A percentile compares a stretch with the other conserved stretches of the same genome.
Evolutionary conservation across 2,329 filamentous ascomycete genomes (phyloP).

Genomic region (Parastagonospora nodorum): DNA sequence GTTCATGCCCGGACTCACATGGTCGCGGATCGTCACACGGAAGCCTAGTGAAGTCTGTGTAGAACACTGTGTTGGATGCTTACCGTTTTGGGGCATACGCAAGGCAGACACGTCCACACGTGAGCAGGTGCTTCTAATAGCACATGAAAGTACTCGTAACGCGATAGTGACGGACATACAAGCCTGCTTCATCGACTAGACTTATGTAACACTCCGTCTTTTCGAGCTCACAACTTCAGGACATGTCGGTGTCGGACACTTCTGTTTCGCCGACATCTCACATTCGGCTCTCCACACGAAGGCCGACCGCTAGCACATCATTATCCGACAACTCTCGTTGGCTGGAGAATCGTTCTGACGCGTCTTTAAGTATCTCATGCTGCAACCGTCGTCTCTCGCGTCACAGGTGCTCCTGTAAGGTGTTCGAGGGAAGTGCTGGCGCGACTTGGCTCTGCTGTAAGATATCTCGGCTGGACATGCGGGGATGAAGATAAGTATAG

Average conservation of each 20-base stretch:
- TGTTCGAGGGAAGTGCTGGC: slow-evolving; percentile 4
- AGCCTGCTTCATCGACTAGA: background rate
- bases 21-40: too few species aligned
- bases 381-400: slow-evolving; percentile 17
- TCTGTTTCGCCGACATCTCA: slow-evolving; percentile 31
- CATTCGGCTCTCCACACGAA: slow-evolving; percentile 36
- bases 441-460: slow-evolving; percentile 11
- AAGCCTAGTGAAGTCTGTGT: too few species aligned
- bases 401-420: slow-evolving; percentile 11
- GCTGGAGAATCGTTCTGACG: slow-evolving; percentile 16
- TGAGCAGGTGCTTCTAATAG: too few species aligned
- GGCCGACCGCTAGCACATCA: slow-evolving; percentile 14
- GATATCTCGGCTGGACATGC: slow-evolving; percentile 2
- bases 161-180: too few species aligned
- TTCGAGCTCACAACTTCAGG: slow-evolving; percentile 2
- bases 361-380: slow-evolving; percentile 22
- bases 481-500: slow-evolving; percentile 8
- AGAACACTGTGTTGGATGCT: too few species aligned
- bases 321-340: slow-evolving; percentile 16
- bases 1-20: too few species aligned
- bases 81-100: too few species aligned
- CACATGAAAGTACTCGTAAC: too few species aligned
- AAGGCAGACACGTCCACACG: too few species aligned
- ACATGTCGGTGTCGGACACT: slow-evolving; percentile 23
- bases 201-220: background rate